Conservation (phyloP, 148 eudicot species). For the Simmondsia chinensis region DNA sequence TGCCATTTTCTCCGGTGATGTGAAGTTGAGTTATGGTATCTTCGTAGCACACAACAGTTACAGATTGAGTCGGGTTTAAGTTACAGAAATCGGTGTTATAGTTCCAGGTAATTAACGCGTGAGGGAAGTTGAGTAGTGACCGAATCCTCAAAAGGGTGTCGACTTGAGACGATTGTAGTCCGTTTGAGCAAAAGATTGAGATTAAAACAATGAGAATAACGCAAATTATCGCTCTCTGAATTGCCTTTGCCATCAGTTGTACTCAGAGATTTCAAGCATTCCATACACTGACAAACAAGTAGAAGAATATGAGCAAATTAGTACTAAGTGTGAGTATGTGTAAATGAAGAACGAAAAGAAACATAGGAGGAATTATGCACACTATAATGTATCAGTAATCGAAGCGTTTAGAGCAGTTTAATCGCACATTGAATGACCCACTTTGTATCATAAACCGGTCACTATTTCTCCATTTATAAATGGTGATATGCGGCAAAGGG, state of each 20-base stretch:
- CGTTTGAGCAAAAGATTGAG: slow-evolving; percentile 22
- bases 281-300: too few relatives aligned
- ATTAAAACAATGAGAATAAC: slow-evolving; percentile 19
- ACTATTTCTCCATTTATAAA: too few relatives aligned
- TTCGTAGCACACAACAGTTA: slow-evolving; percentile 74
- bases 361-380: too few relatives aligned
- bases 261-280: too few relatives aligned
- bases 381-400: too few relatives aligned
- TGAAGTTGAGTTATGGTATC: slow-evolving; percentile 67
- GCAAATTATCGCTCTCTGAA: slow-evolving; percentile 6
- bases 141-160: slow-evolving; percentile 55
- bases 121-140: slow-evolving; percentile 44
- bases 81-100: slow-evolving; percentile 56
- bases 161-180: slow-evolving; percentile 48
- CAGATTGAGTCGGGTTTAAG: slow-evolving; percentile 36
- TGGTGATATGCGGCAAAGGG: too few relatives aligned
- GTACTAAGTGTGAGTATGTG: too few relatives aligned
- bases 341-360: too few relatives aligned
- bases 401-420: too few relatives aligned
- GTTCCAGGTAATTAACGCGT: slow-evolving; percentile 45
- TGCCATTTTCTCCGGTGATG: slow-evolving; percentile 31
- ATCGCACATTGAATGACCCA: too few relatives aligned
- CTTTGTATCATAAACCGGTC: too few relatives aligned
- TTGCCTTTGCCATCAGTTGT: slow-evolving; percentile 21
- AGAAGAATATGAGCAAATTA: too few relatives aligned